Percentiles rank a stretch among this genome's conserved stretches.
Evolutionary conservation across 306 rosid genomes (phyloP).

Genomic region (Glycine soja): DNA sequence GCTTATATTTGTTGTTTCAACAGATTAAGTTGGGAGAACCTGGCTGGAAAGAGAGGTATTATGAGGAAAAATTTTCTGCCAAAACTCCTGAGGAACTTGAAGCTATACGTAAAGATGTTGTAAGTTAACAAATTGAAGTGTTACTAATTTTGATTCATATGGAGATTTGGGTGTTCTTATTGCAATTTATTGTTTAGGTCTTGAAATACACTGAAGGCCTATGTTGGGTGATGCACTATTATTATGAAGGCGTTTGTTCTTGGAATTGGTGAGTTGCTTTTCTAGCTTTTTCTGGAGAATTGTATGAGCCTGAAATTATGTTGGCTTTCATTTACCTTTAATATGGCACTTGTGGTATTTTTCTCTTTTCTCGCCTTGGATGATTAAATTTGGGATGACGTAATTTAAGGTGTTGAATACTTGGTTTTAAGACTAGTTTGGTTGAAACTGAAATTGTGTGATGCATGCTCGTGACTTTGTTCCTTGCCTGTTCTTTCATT

Average conservation of each 20-base stretch:
- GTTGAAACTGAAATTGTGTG: neutral
- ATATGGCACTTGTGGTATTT: neutral
- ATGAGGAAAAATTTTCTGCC: constrained; percentile 83
- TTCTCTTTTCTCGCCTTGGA: neutral
- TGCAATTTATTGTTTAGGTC: constrained; percentile 62
- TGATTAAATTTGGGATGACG: neutral
- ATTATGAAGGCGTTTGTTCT: constrained; percentile 97
- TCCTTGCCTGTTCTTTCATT: neutral
- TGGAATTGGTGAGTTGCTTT: constrained; percentile 87
- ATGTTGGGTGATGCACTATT: constrained; percentile 98
- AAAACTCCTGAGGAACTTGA: constrained; percentile 90
- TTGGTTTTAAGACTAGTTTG: neutral
- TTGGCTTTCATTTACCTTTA: constrained; percentile 20
- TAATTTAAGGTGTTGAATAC: constrained; percentile 3
- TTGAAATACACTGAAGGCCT: constrained; percentile 94
- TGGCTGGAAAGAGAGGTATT: constrained; percentile 98
- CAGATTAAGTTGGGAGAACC: constrained; percentile 89
- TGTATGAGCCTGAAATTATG: constrained; percentile 22
- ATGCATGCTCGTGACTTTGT: neutral
- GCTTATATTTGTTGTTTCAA: constrained; percentile 34
- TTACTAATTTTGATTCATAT: constrained; percentile 39
- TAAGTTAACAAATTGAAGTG: constrained; percentile 57
- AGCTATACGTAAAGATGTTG: constrained; percentile 82
- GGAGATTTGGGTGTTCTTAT: constrained; percentile 43
- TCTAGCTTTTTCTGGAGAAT: neutral